Percentiles rank a stretch among this genome's conserved stretches.
Evolutionary conservation across 1,139 yeast species (phyloP).

Genomic region (Kodamaea sp.): DNA sequence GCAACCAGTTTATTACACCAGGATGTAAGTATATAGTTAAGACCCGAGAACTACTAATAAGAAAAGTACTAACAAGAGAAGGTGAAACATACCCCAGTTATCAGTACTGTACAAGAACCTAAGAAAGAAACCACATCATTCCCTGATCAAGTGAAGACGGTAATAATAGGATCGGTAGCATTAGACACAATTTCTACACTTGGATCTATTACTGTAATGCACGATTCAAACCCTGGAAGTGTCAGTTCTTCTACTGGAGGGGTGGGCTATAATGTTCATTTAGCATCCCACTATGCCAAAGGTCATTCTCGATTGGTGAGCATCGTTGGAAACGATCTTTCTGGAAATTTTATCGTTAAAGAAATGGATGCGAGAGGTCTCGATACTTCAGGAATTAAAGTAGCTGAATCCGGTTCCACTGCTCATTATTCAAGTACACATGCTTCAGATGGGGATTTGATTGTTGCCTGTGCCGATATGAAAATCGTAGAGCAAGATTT

Average conservation of each 20-base stretch:
- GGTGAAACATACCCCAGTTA: no score
- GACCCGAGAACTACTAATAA: no score
- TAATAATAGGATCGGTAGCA: constrained; percentile 77
- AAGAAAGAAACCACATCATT: not conserved
- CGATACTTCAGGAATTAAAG: constrained; percentile 44
- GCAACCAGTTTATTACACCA: constrained; percentile 53
- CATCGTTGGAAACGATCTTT: constrained; percentile 58
- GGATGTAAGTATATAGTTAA: constrained; percentile 25
- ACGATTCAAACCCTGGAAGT: constrained; percentile 76
- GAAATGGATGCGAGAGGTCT: constrained; percentile 26
- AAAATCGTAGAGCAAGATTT: constrained; percentile 54
- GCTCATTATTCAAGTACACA: constrained; percentile 78
- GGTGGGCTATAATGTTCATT: constrained; percentile 76
- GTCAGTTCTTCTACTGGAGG: constrained; percentile 70
- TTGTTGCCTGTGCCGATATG: constrained; percentile 88
- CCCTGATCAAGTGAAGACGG: constrained; percentile 20
- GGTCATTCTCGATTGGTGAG: constrained; percentile 49
- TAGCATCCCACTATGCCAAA: constrained; percentile 42
- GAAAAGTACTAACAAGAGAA: no score
- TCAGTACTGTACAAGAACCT: not conserved
- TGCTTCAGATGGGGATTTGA: constrained; percentile 57
- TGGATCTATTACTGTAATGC: constrained; percentile 28
- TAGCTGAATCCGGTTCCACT: constrained; percentile 35
- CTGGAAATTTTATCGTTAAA: constrained; percentile 45
- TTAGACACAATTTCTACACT: constrained; percentile 64